These are phyloP conservation scores for Asclepias syriaca DNA, from an alignment of 257 asterid species.

Conservation along the genomic window DNA sequence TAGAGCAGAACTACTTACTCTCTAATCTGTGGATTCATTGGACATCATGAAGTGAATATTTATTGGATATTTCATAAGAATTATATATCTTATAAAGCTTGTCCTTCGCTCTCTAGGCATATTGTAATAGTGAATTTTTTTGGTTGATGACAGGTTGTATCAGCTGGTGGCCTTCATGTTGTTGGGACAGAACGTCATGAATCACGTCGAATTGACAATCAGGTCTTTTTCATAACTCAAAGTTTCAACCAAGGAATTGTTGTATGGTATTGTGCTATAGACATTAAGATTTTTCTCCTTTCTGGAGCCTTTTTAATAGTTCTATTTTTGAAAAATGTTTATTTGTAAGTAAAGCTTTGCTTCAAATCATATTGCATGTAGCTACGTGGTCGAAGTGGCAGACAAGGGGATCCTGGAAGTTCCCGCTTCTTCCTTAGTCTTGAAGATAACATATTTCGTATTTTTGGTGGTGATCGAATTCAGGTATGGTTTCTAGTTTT, in stretches of 20 bases:
- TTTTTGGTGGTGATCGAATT: slow-evolving; percentile 97
- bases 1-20: neutral
- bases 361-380: slow-evolving; percentile 29
- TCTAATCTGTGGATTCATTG: neutral
- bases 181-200: slow-evolving; percentile 98
- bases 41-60: neutral
- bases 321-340: neutral
- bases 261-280: neutral
- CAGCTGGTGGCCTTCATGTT: slow-evolving; percentile 96
- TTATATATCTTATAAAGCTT: neutral
- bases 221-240: slow-evolving; percentile 35
- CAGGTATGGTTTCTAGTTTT: slow-evolving; percentile 45
- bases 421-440: slow-evolving; percentile 98
- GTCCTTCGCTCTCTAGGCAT: neutral
- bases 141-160: slow-evolving; percentile 57
- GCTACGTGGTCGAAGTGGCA: slow-evolving; percentile 99
- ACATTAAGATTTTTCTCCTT: neutral
- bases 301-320: neutral
- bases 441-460: slow-evolving; percentile 95
- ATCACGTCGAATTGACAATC: slow-evolving; percentile 98
- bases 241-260: slow-evolving; percentile 4
- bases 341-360: slow-evolving; percentile 7
- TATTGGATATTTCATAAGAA: neutral
- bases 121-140: slow-evolving; percentile 4
- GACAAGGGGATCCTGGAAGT: slow-evolving; percentile 99